Base-by-base conservation (phyloP, 768 basidiomycete genomes). In the Lentinula guzmanii region DNA sequence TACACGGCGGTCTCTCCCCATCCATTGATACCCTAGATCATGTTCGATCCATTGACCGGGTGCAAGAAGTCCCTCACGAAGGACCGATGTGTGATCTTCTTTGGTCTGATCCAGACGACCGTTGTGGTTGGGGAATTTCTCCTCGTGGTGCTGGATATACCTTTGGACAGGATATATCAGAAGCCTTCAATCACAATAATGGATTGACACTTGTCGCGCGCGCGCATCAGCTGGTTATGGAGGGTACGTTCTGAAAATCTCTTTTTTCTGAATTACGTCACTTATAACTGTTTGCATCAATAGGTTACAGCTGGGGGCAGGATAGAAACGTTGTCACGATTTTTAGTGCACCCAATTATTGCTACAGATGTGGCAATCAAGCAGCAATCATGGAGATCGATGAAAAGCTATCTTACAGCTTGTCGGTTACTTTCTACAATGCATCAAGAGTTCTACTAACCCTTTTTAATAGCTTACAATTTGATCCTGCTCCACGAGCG, bases 321-420 rank as follows among this genome's bases (percentile, higher is more conserved):
- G 96, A 98, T 77, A 86, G 94, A 75, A 98, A 98, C 73, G 96
- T 99, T 24, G 96, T 99, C 66, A 99, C 96, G 46, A 98, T 99
- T 72, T 99, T 98, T 82, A 98, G 95, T 65, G 97, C 97, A 66
- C 97, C 97, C 46, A 99, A 99, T 78, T 99, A 98, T 76, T 99
- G 96, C 77, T 99, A 99, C 81, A 84, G 97, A 73, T 99, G 97
- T 73, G 97, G 97, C 58, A 99, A 99, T 74, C 97, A 98, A 71
- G 97, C 97, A 60, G 97, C 97, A 54, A 99, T 99, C 74, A 96
- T 99, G 88, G 97, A 99, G 76, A 97, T 99, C 75, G 97, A 99
- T 76, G 92, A 94, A 86, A 94, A 94, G 83, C 80, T 93, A 86
- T 91, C 91, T 59, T 93, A 93, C 75, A 92, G 89, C 78, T 93